Evolutionary conservation across 257 asterid genomes (phyloP).

Genomic region (Craterostigma plantagineum): DNA sequence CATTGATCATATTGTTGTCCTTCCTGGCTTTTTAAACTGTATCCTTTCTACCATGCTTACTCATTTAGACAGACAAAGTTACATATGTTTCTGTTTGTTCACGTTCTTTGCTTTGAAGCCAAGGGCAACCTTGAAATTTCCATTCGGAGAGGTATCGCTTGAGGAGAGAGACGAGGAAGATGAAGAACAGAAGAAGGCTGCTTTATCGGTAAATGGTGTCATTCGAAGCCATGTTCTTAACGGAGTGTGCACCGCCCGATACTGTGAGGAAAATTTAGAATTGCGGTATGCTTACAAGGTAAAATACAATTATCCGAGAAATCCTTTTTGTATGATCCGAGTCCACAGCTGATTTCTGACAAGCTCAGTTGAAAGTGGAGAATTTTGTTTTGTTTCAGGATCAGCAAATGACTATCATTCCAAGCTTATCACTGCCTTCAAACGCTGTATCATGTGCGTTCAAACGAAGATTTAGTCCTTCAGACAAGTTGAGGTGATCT

Average conservation of each 20-base stretch:
- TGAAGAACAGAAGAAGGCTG: constrained; percentile 37
- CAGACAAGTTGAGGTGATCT: constrained; percentile 80
- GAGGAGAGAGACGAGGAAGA: constrained; percentile 58
- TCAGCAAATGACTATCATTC: constrained; percentile 75
- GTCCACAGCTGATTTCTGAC: constrained; percentile 4
- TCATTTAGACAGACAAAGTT: no score
- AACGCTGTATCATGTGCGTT: constrained; percentile 61
- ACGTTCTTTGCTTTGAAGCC: constrained; percentile 30
- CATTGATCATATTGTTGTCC: no score
- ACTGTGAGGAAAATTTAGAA: constrained; percentile 48
- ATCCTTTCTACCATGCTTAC: no score
- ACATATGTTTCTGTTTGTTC: no score
- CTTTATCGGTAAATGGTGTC: constrained; percentile 43
- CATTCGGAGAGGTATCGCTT: constrained; percentile 68
- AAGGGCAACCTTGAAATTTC: constrained; percentile 59
- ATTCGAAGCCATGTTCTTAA: constrained; percentile 32
- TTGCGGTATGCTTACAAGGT: constrained; percentile 76
- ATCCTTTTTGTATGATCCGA: constrained; percentile 4
- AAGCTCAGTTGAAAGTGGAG: no score
- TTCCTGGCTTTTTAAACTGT: no score
- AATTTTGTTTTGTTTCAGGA: constrained; percentile 29
- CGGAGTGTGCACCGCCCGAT: constrained; percentile 68
- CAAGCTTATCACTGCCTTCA: constrained; percentile 70
- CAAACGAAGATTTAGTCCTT: constrained; percentile 66
- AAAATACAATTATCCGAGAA: constrained; percentile 3